A percentile compares a stretch with the other conserved stretches of the same genome.
These are phyloP conservation scores for Pezicula radicicola DNA, from an alignment of 2,329 filamentous ascomycete species.

Conservation along the genomic window DNA sequence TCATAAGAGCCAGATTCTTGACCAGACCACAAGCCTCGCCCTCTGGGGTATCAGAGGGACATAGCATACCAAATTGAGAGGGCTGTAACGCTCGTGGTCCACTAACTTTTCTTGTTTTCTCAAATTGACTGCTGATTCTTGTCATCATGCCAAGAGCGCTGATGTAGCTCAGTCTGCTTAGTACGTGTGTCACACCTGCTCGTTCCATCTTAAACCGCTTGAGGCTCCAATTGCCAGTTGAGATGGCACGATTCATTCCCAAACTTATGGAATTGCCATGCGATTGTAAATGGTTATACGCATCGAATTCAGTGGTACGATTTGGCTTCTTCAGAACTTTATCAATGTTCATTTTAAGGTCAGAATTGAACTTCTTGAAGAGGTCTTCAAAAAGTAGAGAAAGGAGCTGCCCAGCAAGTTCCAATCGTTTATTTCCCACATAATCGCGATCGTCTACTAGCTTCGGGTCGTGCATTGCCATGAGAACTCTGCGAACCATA, in stretches of 20 bases:
- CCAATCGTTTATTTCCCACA: slow-evolving; percentile 94
- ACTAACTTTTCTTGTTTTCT: slow-evolving; percentile 95
- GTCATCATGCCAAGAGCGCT: slow-evolving; percentile 99
- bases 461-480: slow-evolving; percentile 86
- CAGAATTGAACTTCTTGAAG: slow-evolving; percentile 90
- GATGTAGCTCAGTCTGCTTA: slow-evolving; percentile 95
- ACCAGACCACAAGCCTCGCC: slow-evolving; percentile 97
- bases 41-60: slow-evolving; percentile 95
- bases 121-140: slow-evolving; percentile 95
- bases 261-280: slow-evolving; percentile 85
- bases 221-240: slow-evolving; percentile 95
- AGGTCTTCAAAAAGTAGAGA: slow-evolving; percentile 94
- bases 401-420: slow-evolving; percentile 90
- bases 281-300: slow-evolving; percentile 77
- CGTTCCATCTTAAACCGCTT: slow-evolving; percentile 99
- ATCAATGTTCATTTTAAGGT: slow-evolving; percentile 91
- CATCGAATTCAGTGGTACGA: slow-evolving; percentile 83
- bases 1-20: slow-evolving; percentile 98
- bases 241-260: slow-evolving; percentile 93
- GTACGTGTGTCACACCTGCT: slow-evolving; percentile 92
- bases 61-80: slow-evolving; percentile 98
- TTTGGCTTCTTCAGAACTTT: slow-evolving; percentile 94
- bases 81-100: slow-evolving; percentile 94
- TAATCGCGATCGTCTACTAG: slow-evolving; percentile 96
- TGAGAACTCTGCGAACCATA: slow-evolving; percentile 94